phyloP scores from a whole-genome alignment of 2,329 filamentous ascomycete genomes.

The Penicillium sp. region DNA sequence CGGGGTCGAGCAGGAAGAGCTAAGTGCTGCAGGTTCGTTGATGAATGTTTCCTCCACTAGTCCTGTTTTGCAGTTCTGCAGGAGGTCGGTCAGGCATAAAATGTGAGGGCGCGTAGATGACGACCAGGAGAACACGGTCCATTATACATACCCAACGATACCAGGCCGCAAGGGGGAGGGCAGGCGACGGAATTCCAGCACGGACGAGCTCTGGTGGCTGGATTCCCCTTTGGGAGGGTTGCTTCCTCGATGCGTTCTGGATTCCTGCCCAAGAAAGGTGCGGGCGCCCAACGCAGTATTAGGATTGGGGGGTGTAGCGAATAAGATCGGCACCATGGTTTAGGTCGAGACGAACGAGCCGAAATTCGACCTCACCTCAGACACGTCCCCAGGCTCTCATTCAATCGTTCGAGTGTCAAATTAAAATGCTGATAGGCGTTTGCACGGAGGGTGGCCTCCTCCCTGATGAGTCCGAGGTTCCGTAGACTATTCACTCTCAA shows the following conservation, averaged over 20 bases:
- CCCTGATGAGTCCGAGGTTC: conserved; percentile 31
- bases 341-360: conserved; percentile 8
- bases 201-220: conserved; percentile 6
- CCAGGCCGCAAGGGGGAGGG: background rate
- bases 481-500: conserved; percentile 29
- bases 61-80: background rate
- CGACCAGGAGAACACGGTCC: background rate
- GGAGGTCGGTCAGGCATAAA: background rate
- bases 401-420: conserved; percentile 50
- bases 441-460: conserved; percentile 35
- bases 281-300: conserved; percentile 26
- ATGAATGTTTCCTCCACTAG: background rate
- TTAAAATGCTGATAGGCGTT: conserved; percentile 47
- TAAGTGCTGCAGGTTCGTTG: background rate
- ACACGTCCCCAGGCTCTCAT: conserved; percentile 54
- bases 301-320: conserved; percentile 12
- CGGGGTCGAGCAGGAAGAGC: background rate
- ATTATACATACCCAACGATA: conserved; percentile 2
- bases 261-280: conserved; percentile 28
- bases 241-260: conserved; percentile 13
- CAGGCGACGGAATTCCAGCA: conserved; percentile 5
- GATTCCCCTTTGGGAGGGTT: conserved; percentile 16
- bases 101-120: background rate
- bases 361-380: conserved; percentile 33
- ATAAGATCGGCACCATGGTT: conserved; percentile 15